Percentiles rank a stretch among this genome's conserved stretches.
These are phyloP conservation scores for Halteria grandinella DNA, from an alignment of 73 alveolate species.

Conservation along the genomic window DNA sequence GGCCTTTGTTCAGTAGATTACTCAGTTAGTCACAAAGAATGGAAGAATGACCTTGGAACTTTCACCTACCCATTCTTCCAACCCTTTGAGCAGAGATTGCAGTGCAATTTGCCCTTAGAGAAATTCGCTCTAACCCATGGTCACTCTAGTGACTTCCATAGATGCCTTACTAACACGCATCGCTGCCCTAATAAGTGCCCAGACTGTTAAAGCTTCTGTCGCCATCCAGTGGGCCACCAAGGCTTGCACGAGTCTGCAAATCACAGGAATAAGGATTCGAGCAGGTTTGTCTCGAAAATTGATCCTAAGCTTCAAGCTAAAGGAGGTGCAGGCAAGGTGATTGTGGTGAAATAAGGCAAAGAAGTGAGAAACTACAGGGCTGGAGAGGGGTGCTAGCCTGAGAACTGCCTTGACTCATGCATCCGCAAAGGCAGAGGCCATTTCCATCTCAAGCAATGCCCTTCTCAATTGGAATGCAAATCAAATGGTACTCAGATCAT, in stretches of 20 bases:
- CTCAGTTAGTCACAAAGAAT: neutral
- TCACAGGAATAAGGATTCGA: conserved; percentile 60
- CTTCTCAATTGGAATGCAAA: conserved; percentile 5
- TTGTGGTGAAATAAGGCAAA: conserved; percentile 1
- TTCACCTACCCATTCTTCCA: conserved; percentile 1
- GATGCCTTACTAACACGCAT: conserved; percentile 11
- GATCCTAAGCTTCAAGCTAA: too few species aligned
- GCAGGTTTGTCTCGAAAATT: conserved; percentile 54
- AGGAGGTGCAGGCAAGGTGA: neutral
- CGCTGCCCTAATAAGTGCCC: conserved; percentile 54
- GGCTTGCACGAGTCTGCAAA: conserved; percentile 50
- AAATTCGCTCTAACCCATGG: neutral
- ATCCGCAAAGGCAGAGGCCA: conserved; percentile 67
- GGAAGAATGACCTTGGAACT: conserved; percentile 42
- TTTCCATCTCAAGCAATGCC: conserved; percentile 58
- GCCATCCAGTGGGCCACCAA: conserved; percentile 30
- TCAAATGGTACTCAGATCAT: conserved; percentile 19
- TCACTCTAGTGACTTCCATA: neutral
- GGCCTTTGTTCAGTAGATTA: conserved; percentile 29
- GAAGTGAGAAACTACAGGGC: conserved; percentile 31
- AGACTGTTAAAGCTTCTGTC: conserved; percentile 57
- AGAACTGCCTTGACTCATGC: conserved; percentile 47
- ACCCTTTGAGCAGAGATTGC: conserved; percentile 5
- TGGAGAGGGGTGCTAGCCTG: conserved; percentile 63
- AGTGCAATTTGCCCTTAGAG: neutral